Base-by-base conservation (phyloP, 2,329 filamentous ascomycete species). In the Aurifilum marmelostoma region DNA sequence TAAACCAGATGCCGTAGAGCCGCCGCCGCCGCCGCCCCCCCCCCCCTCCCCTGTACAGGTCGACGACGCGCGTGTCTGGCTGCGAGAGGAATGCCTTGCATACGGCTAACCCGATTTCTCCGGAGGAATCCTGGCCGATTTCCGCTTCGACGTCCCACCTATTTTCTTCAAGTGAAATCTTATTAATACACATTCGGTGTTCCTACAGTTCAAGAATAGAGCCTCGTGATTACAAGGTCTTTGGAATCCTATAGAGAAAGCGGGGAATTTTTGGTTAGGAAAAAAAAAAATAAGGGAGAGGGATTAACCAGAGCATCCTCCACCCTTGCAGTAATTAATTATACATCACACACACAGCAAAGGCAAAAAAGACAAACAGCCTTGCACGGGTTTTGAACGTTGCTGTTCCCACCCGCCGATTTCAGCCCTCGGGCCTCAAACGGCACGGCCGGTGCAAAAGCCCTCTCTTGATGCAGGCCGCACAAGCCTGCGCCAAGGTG, bases 341-440 rank as follows among this genome's bases (percentile, higher is more conserved):
- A n/a, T n/a, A n/a, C n/a, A n/a, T n/a, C n/a, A n/a, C n/a, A n/a
- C n/a, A n/a, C n/a, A n/a, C n/a, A n/a, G n/a, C n/a, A n/a, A n/a
- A n/a, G 18, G 21, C 8, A n/a, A 16, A 21, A 21, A 9, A 47
- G 18, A 47, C 47, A 27, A 6, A 24, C 50, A 24, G 50, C 50
- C 14, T 27, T 56, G 52, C 52, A 56, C 27, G n/a, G n/a, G n/a
- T n/a, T 27, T 27, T 52, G 50, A 14, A 7, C 11, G 11, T 4
- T n/a, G 34, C 34, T 24, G 14, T 56, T 14, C 18, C 52, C 52
- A 29, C 52, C 52, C 52, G 52, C 52, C 5, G 27, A 56, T 56
- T 27, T 29, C 52, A 56, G 52, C 27, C 52, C 12, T 56, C n/a
- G 52, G 52, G 52, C 52, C 52, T 29, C 52, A 56, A 56, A 56